phyloP scores from a whole-genome alignment of 1,284 basidiomycete genomes.

The Somion occarium region DNA sequence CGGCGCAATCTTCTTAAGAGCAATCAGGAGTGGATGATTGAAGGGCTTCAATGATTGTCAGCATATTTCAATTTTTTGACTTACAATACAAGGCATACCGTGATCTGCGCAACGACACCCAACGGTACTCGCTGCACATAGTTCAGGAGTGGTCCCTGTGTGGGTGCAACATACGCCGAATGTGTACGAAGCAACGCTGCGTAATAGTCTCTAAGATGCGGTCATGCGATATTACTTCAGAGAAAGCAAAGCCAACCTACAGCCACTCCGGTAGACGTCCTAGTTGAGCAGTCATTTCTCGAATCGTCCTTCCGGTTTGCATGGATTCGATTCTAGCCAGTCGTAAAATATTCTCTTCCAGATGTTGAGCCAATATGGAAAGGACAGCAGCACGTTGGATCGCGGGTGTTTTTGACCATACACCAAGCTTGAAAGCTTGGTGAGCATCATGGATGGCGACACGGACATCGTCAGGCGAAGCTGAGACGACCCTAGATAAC shows the following conservation, averaged over 20 bases:
- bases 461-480: conserved; percentile 45
- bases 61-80: background rate
- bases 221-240: conserved; percentile 8
- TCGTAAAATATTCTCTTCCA: conserved; percentile 52
- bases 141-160: conserved; percentile 72
- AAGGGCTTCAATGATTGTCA: conserved; percentile 51
- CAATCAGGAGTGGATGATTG: conserved; percentile 80
- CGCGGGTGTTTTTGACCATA: conserved; percentile 62
- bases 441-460: conserved; percentile 52
- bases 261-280: conserved; percentile 77
- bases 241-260: conserved; percentile 35
- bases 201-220: conserved; percentile 59
- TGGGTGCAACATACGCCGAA: conserved; percentile 68
- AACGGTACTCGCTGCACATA: conserved; percentile 75
- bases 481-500: conserved; percentile 33
- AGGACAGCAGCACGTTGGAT: conserved; percentile 62
- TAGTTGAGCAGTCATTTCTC: conserved; percentile 77
- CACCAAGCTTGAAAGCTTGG: conserved; percentile 52
- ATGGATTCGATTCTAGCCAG: conserved; percentile 66
- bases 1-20: conserved; percentile 81
- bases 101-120: conserved; percentile 82
- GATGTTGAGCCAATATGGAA: conserved; percentile 53
- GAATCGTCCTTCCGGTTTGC: conserved; percentile 72
- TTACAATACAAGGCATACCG: conserved; percentile 35
- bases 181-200: conserved; percentile 67